Base-by-base conservation (phyloP, 768 basidiomycete species). In the Psilocybe cyanescens region DNA sequence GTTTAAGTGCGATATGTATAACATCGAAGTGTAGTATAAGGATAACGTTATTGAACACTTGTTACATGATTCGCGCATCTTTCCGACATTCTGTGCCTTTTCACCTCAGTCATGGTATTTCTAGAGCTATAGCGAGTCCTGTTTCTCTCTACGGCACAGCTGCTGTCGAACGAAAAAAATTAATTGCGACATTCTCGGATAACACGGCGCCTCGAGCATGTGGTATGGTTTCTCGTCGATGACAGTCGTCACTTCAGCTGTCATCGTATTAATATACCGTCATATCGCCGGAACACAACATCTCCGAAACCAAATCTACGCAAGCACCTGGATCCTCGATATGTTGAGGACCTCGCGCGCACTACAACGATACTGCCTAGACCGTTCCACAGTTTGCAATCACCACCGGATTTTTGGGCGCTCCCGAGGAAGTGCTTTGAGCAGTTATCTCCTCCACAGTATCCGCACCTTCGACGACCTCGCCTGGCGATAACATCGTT, bases 381-480 rank as follows among this genome's bases (percentile, higher is more conserved):
- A 61, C 12, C 2, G 55, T 55, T 31, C 60, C 61, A 55, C 56
- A 58, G n/a, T 55, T 29, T 28, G 56, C 50, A n/a, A 62, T 62
- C 19, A 37, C 41, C 14, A 62, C 45, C 35, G 16, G 17, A 33
- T 54, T 57, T 30, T 57, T 53, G 19, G 56, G 55, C 4, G 35
- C 72, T 33, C 86, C 85, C 48, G 67, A 74, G 7, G 65, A 39
- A 44, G 73, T 65, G 28, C 85, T 86, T 0, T 63, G 45, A 0
- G 30, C 7, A 72, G 86, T 83, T 49, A 87, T 75, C 39, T 50
- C 41, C 63, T 79, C 78, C 57, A 87, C 83, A 58, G 83, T 0
- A 2, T 89, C 86, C 72, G 85, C 71, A 56, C 88, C 88, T 62
- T 88, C 80, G 50, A 91, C 72, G 60, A 94, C 91, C 67, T 90